Conservation (phyloP, 1,139 yeast species). For the Arxiozyma heterogenica region DNA sequence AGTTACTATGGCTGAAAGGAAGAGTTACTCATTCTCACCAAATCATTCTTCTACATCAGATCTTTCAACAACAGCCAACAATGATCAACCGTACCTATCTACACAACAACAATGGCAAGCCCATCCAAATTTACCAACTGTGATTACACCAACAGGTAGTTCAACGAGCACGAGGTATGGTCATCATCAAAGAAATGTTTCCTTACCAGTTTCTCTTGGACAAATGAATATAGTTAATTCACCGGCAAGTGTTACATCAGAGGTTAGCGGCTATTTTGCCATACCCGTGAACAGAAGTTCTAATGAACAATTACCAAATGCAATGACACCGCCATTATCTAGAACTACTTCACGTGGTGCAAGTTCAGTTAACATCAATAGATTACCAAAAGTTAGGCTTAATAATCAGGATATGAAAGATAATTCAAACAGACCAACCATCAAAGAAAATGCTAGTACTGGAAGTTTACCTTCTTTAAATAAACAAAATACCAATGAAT, state of each 20-base stretch:
- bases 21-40: conserved; percentile 7
- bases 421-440: conserved; percentile 3
- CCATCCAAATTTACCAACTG: background rate
- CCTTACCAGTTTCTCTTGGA: conserved; percentile 12
- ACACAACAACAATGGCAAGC: conserved; percentile 2
- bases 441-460: conserved; percentile 15
- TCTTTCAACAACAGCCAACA: background rate
- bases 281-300: conserved; percentile 21
- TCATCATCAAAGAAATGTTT: conserved; percentile 16
- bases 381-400: conserved; percentile 20
- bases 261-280: conserved; percentile 30
- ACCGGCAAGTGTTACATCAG: conserved; percentile 23
- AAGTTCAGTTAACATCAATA: conserved; percentile 3
- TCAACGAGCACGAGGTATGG: background rate
- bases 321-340: conserved; percentile 7
- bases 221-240: conserved; percentile 15
- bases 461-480: conserved; percentile 15
- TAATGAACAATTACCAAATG: conserved; percentile 2
- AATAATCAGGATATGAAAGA: conserved; percentile 20
- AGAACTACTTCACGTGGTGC: conserved; percentile 12
- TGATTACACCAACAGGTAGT: background rate
- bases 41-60: conserved; percentile 3
- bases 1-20: conserved; percentile 25
- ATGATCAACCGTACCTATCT: background rate
- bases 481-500: conserved; percentile 5